These are phyloP conservation scores for Knoxia roxburghii DNA, from an alignment of 257 asterid genomes.

Conservation along the genomic window DNA sequence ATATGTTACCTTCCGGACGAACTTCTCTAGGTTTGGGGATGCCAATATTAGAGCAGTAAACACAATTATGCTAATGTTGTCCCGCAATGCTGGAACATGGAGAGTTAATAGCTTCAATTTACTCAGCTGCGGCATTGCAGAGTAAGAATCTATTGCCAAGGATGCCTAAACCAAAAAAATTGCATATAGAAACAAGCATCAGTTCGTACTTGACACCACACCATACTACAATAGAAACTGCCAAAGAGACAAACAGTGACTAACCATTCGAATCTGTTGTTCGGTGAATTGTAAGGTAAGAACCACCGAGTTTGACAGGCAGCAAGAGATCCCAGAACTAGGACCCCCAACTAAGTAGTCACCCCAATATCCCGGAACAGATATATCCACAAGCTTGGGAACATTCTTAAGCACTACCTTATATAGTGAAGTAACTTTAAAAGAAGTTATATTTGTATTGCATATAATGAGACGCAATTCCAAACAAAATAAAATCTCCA, in stretches of 20 bases:
- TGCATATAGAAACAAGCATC: background rate
- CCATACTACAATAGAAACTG: background rate
- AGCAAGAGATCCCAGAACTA: conserved; percentile 1
- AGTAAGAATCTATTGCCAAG: background rate
- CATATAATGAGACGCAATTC: conserved; percentile 27
- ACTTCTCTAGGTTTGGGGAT: conserved; percentile 5
- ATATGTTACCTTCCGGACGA: background rate
- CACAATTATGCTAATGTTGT: background rate
- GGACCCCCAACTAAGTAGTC: background rate
- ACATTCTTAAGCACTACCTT: conserved; percentile 30
- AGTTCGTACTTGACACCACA: background rate
- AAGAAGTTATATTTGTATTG: conserved; percentile 36
- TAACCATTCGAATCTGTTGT: too few relatives aligned
- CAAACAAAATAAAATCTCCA: conserved; percentile 1
- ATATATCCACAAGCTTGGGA: conserved; percentile 40
- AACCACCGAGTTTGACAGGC: background rate
- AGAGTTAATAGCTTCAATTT: background rate
- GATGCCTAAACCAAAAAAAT: background rate
- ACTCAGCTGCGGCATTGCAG: background rate
- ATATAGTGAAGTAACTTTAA: conserved; percentile 1
- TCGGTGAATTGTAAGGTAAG: background rate
- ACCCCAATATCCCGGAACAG: background rate
- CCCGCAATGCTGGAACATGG: too few relatives aligned
- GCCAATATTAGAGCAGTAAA: conserved; percentile 6
- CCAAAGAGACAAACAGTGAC: background rate